Evolutionary conservation across 2,329 filamentous ascomycete species (phyloP), one percentile per base, ranked within the genome.

Genomic region (Trichophyton rubrum): DNA sequence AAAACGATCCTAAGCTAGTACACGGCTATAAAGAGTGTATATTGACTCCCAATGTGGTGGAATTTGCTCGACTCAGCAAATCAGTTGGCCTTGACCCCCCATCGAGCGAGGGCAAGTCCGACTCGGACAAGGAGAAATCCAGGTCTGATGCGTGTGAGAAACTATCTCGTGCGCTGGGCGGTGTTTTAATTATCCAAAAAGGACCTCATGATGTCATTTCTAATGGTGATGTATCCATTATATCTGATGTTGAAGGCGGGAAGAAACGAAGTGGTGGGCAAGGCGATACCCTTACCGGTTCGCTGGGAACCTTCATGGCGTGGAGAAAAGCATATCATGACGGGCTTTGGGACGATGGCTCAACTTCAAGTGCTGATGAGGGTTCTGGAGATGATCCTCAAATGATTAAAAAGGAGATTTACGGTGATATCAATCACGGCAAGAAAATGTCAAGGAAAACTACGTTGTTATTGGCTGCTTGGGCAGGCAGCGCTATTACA

Each of bases 141-240:
- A 47, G 60, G n/a, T 75, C 76, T 7, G 79, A 80, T 66, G 83
- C 90, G 9, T 87, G 84, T 67, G 77, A 71, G 78, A 86, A 81
- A 77, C 76, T 99, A 45, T 85, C 90, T 0, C 82, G 80, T 62
- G 87, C 85, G 0, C 82, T 97, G 55, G 90, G 87, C 1, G 93
- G 93, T 1, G 90, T 96, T 33, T 95, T 90, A 0, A 85, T 99
- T 60, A 81, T 97, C 51, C 89, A 96, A 72, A 99, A 99, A 78
- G 93, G 93, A 1, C 72, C 75, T 1, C 83, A 83, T 63, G 93
- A 99, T 74, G 84, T 87, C 65, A 89, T 99, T 62, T 90, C 86
- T 2, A 88, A 96, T 67, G 89, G 91, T 11, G 78, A 81, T 61
- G 79, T 80, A 59, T 95, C 88, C n/a, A 75, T 91, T 27, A 77